Base-by-base conservation (phyloP, 2,329 filamentous ascomycete species). In the Pseudogymnoascus sp. region DNA sequence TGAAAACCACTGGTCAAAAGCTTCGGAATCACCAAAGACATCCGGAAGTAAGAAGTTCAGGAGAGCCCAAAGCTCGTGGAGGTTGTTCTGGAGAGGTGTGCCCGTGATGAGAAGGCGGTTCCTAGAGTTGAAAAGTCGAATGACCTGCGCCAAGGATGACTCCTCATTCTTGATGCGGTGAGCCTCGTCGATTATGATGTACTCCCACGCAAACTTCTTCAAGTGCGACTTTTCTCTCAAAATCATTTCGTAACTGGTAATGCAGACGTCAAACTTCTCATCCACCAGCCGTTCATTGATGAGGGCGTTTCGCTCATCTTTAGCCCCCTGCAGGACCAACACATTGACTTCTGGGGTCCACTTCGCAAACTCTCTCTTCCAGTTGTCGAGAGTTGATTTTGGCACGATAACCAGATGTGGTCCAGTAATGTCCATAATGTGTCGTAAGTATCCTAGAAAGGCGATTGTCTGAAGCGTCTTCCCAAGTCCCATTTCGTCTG, bases 111-210 rank as follows among this genome's bases (percentile, higher is more conserved):
- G 82, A 33, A 99, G 82, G 59, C 94, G 88, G 73, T 97, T 97
- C 71, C 94, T 85, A 4, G 94, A 99, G 75, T 92, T 90, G 80
- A 99, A 99, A 60, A 97, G 79, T 67, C 94, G 90, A 66, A 99
- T 96, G 67, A 97, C 95, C 71, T 97, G 93, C 2, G 94, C 92
- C 2, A 99, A 81, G 0, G 94, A 97, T 0, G 94, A 99, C 74
- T 97, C 92, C 73, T 99, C 94, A 75, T 99, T 99, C 80, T 99
- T 99, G 83, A 99, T 99, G 64, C 94, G 91, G 75, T 99, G 94
- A 1, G 94, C 87, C 77, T 99, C 94, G 70, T 99, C 94, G 66
- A 99, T 96, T 68, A 99, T 96, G 74, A 99, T 99, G 75, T 99
- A 99, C 74, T 99, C 93, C 94, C 94, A 99, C 0, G 94, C 92